Conservation (phyloP, 352 stramenopile species). For the Albugo candida region DNA sequence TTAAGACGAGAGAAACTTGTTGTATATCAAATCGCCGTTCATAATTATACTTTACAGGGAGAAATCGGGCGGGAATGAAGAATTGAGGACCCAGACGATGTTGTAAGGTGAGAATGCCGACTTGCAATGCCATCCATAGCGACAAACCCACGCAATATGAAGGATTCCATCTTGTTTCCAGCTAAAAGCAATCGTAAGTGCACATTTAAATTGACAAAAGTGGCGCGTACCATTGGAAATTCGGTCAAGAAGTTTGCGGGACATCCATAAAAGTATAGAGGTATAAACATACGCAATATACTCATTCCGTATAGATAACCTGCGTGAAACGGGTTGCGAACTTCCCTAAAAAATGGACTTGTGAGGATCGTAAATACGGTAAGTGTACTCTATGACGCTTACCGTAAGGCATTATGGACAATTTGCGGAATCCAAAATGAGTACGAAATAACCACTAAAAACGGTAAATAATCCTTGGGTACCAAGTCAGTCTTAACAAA, state of each 20-base stretch:
- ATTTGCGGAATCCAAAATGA: conserved; percentile 99
- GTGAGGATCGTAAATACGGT: background rate
- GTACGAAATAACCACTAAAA: conserved; percentile 88
- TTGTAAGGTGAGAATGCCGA: conserved; percentile 78
- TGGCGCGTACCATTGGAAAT: conserved; percentile 47
- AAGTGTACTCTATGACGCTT: conserved; percentile 1
- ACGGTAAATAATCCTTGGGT: conserved; percentile 41
- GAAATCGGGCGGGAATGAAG: conserved; percentile 88
- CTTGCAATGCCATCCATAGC: conserved; percentile 85
- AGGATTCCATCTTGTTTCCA: conserved; percentile 43
- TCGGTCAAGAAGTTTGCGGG: conserved; percentile 83
- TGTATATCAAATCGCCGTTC: conserved; percentile 66
- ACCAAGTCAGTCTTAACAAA: conserved; percentile 8
- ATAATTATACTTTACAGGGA: conserved; percentile 97
- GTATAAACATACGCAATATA: conserved; percentile 81
- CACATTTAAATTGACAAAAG: background rate
- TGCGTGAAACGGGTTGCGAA: conserved; percentile 84
- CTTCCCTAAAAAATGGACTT: conserved; percentile 28
- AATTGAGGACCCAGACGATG: conserved; percentile 84
- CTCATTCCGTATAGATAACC: conserved; percentile 93
- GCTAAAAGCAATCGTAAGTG: conserved; percentile 14
- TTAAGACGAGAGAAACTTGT: conserved; percentile 37
- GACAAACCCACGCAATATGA: conserved; percentile 60
- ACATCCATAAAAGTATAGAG: conserved; percentile 92
- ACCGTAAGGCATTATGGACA: conserved; percentile 85